These are phyloP conservation scores for Aspergillus pseudonomiae DNA, from an alignment of 2,329 filamentous ascomycete genomes.

Conservation along the genomic window DNA sequence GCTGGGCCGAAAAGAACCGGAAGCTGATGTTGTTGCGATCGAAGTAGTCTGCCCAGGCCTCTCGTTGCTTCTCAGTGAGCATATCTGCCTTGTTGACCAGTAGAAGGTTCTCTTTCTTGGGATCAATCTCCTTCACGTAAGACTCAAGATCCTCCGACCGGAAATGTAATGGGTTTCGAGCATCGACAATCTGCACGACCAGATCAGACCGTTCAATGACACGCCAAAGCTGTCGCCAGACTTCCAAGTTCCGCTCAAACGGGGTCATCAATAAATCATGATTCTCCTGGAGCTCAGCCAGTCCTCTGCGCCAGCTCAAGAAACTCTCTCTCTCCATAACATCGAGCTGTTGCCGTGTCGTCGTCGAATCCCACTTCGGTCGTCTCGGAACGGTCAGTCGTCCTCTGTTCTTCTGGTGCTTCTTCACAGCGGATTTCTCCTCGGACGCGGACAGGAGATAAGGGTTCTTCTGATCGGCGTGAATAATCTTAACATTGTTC, in stretches of 20 bases:
- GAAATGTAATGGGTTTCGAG: conserved; percentile 90
- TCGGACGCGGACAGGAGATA: conserved; percentile 85
- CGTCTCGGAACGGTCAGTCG: conserved; percentile 86
- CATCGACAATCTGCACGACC: conserved; percentile 97
- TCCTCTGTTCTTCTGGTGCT: conserved; percentile 78
- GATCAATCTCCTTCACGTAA: conserved; percentile 91
- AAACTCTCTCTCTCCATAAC: conserved; percentile 76
- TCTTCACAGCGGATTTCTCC: conserved; percentile 74
- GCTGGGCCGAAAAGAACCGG: conserved; percentile 91
- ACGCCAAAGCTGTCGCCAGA: conserved; percentile 97
- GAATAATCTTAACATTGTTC: conserved; percentile 99
- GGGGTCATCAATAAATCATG: conserved; percentile 96
- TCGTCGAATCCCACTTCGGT: conserved; percentile 83
- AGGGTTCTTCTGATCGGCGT: conserved; percentile 93
- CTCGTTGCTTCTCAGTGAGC: conserved; percentile 86
- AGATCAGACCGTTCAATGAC: conserved; percentile 96
- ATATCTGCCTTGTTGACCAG: conserved; percentile 99
- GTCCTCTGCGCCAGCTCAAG: conserved; percentile 82
- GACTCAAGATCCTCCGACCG: conserved; percentile 88
- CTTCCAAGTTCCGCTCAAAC: conserved; percentile 94
- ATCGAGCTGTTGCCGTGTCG: conserved; percentile 82
- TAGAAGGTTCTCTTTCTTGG: conserved; percentile 84
- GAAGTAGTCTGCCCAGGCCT: conserved; percentile 84
- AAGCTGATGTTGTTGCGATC: conserved; percentile 80
- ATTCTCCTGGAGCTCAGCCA: conserved; percentile 91